These are phyloP conservation scores for Syzygium aqueum DNA, from an alignment of 345 rosid species.

Conservation along the genomic window DNA sequence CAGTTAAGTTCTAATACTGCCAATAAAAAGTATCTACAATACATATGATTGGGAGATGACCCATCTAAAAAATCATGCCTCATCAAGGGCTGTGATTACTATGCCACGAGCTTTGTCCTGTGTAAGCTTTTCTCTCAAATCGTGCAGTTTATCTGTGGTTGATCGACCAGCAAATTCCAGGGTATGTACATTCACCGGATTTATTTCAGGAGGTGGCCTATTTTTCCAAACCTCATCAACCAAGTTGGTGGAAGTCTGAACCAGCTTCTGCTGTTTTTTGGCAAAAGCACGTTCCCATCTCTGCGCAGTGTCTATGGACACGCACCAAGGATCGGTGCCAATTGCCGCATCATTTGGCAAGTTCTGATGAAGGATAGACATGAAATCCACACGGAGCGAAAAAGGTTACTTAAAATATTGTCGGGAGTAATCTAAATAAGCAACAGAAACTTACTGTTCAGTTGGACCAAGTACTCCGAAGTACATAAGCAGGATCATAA, in stretches of 20 bases:
- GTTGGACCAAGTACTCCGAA: neutral
- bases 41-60: neutral
- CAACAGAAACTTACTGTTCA: neutral
- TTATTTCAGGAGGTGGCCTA: conserved; percentile 56
- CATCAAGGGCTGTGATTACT: conserved; percentile 74
- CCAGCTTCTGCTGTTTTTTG: conserved; percentile 56
- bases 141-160: conserved; percentile 48
- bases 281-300: conserved; percentile 66
- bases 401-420: neutral
- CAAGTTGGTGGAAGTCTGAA: conserved; percentile 63
- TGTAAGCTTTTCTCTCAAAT: conserved; percentile 54
- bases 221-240: conserved; percentile 79
- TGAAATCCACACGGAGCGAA: neutral
- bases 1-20: neutral
- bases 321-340: conserved; percentile 86
- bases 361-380: conserved; percentile 36
- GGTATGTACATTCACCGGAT: conserved; percentile 56
- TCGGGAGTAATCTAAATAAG: neutral
- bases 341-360: conserved; percentile 59
- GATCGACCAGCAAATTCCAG: conserved; percentile 64
- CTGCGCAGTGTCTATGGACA: conserved; percentile 76
- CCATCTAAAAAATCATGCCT: conserved; percentile 30
- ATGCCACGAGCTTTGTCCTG: conserved; percentile 56
- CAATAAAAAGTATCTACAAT: neutral
- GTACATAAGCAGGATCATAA: neutral